Conservation (phyloP, 2,329 filamentous ascomycete genomes). For the Hyphodiscus sp. region DNA sequence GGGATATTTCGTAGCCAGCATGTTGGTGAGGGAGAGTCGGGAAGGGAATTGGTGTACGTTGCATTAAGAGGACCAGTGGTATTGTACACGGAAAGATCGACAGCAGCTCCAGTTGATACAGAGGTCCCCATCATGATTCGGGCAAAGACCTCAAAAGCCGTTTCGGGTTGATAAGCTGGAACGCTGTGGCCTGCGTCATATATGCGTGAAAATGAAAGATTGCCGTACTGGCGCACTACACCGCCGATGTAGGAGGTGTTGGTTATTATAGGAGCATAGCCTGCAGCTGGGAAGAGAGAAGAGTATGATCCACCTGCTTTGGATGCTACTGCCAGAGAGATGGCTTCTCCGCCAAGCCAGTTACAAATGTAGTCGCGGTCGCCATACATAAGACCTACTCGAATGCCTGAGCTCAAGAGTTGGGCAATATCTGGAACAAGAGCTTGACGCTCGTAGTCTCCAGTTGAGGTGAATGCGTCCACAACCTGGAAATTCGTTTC, state of each 20-base stretch:
- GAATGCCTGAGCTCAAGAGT: slow-evolving; percentile 56
- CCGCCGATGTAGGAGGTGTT: slow-evolving; percentile 65
- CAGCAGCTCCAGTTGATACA: slow-evolving; percentile 41
- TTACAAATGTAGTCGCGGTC: slow-evolving; percentile 60
- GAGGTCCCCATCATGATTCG: slow-evolving; percentile 50
- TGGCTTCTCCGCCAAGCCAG: slow-evolving; percentile 69
- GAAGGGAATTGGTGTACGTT: slow-evolving; percentile 47
- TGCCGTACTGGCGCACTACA: slow-evolving; percentile 69
- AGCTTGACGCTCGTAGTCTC: slow-evolving; percentile 58
- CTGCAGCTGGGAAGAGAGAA: slow-evolving; percentile 54
- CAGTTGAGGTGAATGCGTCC: slow-evolving; percentile 41
- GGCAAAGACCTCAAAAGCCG: slow-evolving; percentile 48
- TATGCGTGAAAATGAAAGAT: slow-evolving; percentile 61
- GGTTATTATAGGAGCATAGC: slow-evolving; percentile 66
- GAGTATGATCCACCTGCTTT: slow-evolving; percentile 42
- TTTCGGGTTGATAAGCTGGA: slow-evolving; percentile 48
- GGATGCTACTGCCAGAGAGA: slow-evolving; percentile 56
- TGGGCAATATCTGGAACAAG: slow-evolving; percentile 52
- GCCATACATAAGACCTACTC: slow-evolving; percentile 66
- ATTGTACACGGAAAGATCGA: slow-evolving; percentile 46
- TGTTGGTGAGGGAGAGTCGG: slow-evolving; percentile 41
- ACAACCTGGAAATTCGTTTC: slow-evolving; percentile 41
- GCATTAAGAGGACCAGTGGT: slow-evolving; percentile 53
- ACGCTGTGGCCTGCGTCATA: slow-evolving; percentile 63
- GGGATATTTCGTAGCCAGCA: slow-evolving; percentile 56